phyloP scores from a whole-genome alignment of 169 alveolate genomes.

The Cryptosporidium canis region DNA sequence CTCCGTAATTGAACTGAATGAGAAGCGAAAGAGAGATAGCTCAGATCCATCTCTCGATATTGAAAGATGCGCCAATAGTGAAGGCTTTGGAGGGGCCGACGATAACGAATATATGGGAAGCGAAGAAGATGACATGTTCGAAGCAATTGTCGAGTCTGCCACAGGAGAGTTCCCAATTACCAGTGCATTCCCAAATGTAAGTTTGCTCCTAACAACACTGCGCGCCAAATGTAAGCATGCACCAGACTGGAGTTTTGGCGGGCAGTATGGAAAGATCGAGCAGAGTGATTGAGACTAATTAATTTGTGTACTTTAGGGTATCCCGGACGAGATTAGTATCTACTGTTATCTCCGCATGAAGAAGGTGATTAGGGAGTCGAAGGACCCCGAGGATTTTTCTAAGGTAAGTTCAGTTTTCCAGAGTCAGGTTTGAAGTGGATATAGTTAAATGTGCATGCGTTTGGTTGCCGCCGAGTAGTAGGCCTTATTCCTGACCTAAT shows the following conservation, averaged over 20 bases:
- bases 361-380: constrained; percentile 21
- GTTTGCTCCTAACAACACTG: not conserved
- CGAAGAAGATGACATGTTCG: constrained; percentile 72
- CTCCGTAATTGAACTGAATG: not conserved
- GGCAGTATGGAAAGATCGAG: too few species aligned
- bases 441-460: too few species aligned
- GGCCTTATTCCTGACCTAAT: too few species aligned
- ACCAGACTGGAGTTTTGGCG: too few species aligned
- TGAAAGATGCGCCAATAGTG: not conserved
- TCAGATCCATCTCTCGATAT: not conserved
- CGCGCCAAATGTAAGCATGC: too few species aligned
- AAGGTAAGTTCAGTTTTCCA: constrained; percentile 29
- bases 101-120: not conserved
- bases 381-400: constrained; percentile 66
- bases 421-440: not conserved
- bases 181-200: constrained; percentile 47
- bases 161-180: constrained; percentile 27
- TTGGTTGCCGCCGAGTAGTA: too few species aligned
- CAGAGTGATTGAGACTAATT: too few species aligned
- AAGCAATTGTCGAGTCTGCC: constrained; percentile 67
- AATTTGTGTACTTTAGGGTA: constrained; percentile 9
- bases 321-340: constrained; percentile 57
- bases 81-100: not conserved
- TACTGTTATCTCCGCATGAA: constrained; percentile 29
- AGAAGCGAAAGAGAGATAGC: not conserved